Evolutionary conservation across 106 monocot genomes (phyloP), one percentile per base, ranked within the genome.

Genomic region (Vanilla planifolia): DNA sequence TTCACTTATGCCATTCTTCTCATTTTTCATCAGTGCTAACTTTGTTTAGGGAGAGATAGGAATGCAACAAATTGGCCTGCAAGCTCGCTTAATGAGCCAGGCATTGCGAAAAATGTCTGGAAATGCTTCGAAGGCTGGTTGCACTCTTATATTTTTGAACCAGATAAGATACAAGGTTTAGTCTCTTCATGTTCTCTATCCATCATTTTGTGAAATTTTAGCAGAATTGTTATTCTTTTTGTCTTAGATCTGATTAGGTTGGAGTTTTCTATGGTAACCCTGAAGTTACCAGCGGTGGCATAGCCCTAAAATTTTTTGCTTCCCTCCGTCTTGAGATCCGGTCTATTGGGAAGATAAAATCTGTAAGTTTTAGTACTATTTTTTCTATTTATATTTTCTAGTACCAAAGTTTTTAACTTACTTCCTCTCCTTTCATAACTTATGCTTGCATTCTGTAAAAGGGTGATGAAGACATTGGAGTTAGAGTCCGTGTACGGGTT

Each of bases 101-200:
- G 95, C 95, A 45, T 69, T 96, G 70, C 89, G 95, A 48, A 96
- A 96, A 64, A 96, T 96, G 95, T 96, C 95, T 63, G 95, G 95
- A 17, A 96, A 96, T 87, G 95, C 95, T 35, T 96, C 95, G 25
- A 96, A 95, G 77, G 95, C 95, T 69, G 86, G 90, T 63, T 96
- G 95, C 66, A 96, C 95, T 57, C 80, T 96, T 26, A 90, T 96
- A 62, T 96, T 96, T 72, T 62, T 96, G 69, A 96, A 96, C 70
- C 95, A 96, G 50, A 96, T 96, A 61, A 78, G 95, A 90, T 90
- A 96, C 79, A 96, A 96, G 82, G 86, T 79, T 60, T 55, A 14
- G 27, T 14, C 42, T 60, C 33, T 13, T 29, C 30, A 24, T 9
- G 16, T 6, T 21, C 30, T 26, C 17, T 55, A 52, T 6, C 4